Evolutionary conservation across 805 yeast species (phyloP).

Genomic region (Millerago galiae): DNA sequence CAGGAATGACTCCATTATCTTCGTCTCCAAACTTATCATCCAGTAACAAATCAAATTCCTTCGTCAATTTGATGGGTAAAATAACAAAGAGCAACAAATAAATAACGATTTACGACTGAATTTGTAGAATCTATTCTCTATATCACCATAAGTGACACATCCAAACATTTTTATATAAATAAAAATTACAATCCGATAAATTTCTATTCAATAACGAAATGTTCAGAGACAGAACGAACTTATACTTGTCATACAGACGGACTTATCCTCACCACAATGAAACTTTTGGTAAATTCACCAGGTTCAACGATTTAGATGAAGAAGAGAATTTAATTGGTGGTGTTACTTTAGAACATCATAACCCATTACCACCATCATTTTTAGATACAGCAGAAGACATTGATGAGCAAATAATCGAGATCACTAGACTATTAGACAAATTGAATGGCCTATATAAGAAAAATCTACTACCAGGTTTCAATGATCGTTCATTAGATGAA

Average conservation of each 20-base stretch:
- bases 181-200: too few species aligned
- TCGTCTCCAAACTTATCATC: slow-evolving; percentile 5
- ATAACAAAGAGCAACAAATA: slow-evolving; percentile 20
- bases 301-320: slow-evolving; percentile 22
- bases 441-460: slow-evolving; percentile 70
- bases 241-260: slow-evolving; percentile 80
- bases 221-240: slow-evolving; percentile 94
- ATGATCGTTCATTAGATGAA: slow-evolving; percentile 73
- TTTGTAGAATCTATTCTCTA: too few species aligned
- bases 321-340: slow-evolving; percentile 26
- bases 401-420: slow-evolving; percentile 51
- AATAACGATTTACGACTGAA: not conserved
- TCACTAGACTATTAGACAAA: slow-evolving; percentile 48
- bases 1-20: slow-evolving; percentile 9
- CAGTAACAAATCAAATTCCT: slow-evolving; percentile 18
- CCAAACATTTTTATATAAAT: too few species aligned
- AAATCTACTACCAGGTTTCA: slow-evolving; percentile 81
- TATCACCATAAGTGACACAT: too few species aligned
- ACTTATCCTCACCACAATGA: slow-evolving; percentile 67
- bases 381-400: slow-evolving; percentile 68
- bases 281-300: slow-evolving; percentile 9
- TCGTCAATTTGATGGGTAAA: slow-evolving; percentile 22
- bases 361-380: slow-evolving; percentile 69
- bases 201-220: slow-evolving; percentile 28
- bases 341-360: slow-evolving; percentile 49